These are phyloP conservation scores for Epithemia pelagica DNA, from an alignment of 108 stramenopile species.

Conservation along the genomic window DNA sequence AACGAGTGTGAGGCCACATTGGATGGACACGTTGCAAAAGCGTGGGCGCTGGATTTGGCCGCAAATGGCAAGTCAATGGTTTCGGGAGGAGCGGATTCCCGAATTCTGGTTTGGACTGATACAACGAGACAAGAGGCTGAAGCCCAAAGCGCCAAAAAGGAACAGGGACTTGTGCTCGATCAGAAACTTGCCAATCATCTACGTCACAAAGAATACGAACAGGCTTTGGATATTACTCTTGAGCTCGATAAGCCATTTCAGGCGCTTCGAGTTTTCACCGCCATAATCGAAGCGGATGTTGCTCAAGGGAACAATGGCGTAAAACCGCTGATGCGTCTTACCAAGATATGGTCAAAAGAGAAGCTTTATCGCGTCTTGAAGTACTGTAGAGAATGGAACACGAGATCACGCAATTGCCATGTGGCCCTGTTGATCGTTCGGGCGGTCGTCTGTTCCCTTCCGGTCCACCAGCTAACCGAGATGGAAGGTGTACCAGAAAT, in stretches of 20 bases:
- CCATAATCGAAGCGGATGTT: conserved; percentile 64
- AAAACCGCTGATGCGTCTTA: conserved; percentile 55
- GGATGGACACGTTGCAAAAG: conserved; percentile 87
- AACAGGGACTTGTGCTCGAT: conserved; percentile 70
- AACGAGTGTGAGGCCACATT: conserved; percentile 92
- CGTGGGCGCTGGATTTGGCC: conserved; percentile 89
- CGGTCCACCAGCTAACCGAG: conserved; percentile 50
- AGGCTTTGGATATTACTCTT: conserved; percentile 78
- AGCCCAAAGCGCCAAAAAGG: conserved; percentile 51
- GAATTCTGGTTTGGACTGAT: conserved; percentile 88
- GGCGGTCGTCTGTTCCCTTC: conserved; percentile 62
- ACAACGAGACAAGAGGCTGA: conserved; percentile 80
- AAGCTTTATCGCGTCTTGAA: conserved; percentile 59
- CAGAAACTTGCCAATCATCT: conserved; percentile 85
- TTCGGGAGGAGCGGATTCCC: conserved; percentile 90
- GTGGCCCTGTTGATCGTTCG: conserved; percentile 66
- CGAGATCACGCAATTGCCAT: conserved; percentile 70
- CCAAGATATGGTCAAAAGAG: conserved; percentile 54
- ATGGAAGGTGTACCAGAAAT: conserved; percentile 65
- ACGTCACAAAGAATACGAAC: conserved; percentile 76
- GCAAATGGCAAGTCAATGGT: conserved; percentile 56
- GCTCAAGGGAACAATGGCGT: conserved; percentile 31
- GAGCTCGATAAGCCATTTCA: conserved; percentile 80
- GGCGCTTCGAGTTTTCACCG: conserved; percentile 62
- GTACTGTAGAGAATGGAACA: conserved; percentile 90